These are phyloP conservation scores for Neopestalotiopsis clavispora DNA, from an alignment of 2,329 filamentous ascomycete genomes.

Conservation along the genomic window DNA sequence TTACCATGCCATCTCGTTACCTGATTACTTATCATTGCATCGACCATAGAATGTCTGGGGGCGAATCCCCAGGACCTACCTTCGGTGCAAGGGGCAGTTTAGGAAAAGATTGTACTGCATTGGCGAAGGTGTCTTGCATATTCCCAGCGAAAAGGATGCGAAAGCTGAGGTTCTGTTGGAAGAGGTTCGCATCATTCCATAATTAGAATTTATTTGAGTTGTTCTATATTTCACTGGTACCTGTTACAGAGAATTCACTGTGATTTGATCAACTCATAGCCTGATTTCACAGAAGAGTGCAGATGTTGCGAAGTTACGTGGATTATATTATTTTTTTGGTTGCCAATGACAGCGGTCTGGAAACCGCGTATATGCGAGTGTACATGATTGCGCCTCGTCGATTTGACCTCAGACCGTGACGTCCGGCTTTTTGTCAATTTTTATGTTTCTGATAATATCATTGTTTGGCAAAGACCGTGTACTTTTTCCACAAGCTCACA, in stretches of 20 bases:
- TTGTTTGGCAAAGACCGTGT: neutral
- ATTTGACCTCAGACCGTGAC: constrained; percentile 8
- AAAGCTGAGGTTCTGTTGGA: too few species aligned
- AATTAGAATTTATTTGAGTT: too few species aligned
- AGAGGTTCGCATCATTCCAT: too few species aligned
- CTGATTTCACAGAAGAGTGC: neutral
- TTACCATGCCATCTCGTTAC: too few species aligned
- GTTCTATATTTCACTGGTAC: too few species aligned
- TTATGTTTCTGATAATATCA: neutral
- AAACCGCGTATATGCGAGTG: constrained; percentile 3
- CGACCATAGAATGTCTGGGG: neutral
- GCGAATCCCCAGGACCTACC: neutral
- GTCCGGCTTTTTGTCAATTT: constrained; percentile 9
- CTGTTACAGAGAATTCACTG: too few species aligned
- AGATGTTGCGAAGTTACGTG: constrained; percentile 3
- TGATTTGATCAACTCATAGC: neutral
- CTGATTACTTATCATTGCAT: neutral
- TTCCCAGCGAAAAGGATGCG: too few species aligned
- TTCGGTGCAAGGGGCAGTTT: too few species aligned
- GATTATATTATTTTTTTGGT: constrained; percentile 18
- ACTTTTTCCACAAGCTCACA: neutral
- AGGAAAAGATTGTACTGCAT: too few species aligned
- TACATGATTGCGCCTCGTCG: neutral
- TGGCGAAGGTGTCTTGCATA: too few species aligned
- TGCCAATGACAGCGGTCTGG: constrained; percentile 13